Percentiles rank a stretch among this genome's conserved stretches.
These are phyloP conservation scores for Nicotiana undulata DNA, from an alignment of 257 asterid genomes.

Conservation along the genomic window DNA sequence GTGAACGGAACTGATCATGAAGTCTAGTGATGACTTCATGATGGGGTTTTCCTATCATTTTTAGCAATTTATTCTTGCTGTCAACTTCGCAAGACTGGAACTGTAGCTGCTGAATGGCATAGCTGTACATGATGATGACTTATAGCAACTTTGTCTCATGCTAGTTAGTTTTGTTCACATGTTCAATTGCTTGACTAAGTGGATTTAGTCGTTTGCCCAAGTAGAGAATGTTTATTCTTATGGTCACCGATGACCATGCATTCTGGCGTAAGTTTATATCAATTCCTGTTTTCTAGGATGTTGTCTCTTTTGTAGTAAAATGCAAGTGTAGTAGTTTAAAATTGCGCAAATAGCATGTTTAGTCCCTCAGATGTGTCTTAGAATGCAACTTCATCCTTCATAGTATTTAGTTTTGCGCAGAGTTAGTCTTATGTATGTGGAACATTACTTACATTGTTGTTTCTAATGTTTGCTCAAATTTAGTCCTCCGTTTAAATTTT, in stretches of 20 bases:
- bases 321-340: not conserved
- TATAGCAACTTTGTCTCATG: not conserved
- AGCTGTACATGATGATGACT: not conserved
- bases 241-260: not conserved
- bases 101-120: not conserved
- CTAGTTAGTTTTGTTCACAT: not conserved
- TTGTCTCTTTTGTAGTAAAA: not conserved
- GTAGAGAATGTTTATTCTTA: not conserved
- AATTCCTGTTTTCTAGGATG: not conserved
- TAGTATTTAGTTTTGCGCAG: not conserved
- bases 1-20: not conserved
- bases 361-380: not conserved
- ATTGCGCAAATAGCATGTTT: not conserved
- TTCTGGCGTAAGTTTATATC: not conserved
- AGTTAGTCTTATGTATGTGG: too few species aligned
- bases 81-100: not conserved
- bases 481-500: too few species aligned
- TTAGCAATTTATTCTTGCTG: not conserved
- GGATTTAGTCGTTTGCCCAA: not conserved
- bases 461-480: too few species aligned
- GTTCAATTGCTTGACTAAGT: not conserved
- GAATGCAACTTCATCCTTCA: not conserved
- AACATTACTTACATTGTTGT: too few species aligned
- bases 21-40: not conserved
- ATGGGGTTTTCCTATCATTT: not conserved